These are phyloP conservation scores for Cladobotryum mycophilum DNA, from an alignment of 2,329 filamentous ascomycete species.

Conservation along the genomic window DNA sequence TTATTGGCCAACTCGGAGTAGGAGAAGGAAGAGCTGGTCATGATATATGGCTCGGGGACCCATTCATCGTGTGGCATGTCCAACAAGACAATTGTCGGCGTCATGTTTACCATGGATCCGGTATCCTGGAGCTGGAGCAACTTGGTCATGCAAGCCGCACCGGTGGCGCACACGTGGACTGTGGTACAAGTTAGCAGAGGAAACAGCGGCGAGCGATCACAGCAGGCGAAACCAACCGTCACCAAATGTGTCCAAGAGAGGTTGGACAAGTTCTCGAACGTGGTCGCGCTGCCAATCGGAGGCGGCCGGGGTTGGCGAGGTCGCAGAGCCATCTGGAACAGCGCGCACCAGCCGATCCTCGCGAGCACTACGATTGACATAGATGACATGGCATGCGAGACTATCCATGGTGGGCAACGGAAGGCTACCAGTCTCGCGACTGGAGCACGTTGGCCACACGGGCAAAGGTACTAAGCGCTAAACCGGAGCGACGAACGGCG, in stretches of 20 bases:
- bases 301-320: slow-evolving; percentile 14
- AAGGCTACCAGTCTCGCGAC: slow-evolving; percentile 56
- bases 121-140: slow-evolving; percentile 47
- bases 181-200: slow-evolving; percentile 17
- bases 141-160: slow-evolving; percentile 46
- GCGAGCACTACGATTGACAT: slow-evolving; percentile 49
- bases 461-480: slow-evolving; percentile 17
- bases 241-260: slow-evolving; percentile 49
- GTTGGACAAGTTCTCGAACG: slow-evolving; percentile 40
- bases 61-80: slow-evolving; percentile 49
- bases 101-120: slow-evolving; percentile 43
- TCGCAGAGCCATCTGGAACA: slow-evolving; percentile 13
- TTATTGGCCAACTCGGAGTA: slow-evolving; percentile 29
- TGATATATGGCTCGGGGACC: slow-evolving; percentile 27
- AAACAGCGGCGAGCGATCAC: background rate
- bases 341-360: slow-evolving; percentile 39
- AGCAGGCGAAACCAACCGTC: slow-evolving; percentile 36
- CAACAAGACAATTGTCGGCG: slow-evolving; percentile 51
- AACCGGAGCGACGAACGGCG: slow-evolving; percentile 4
- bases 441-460: slow-evolving; percentile 50
- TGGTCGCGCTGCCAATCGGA: slow-evolving; percentile 32
- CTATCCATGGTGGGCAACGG: slow-evolving; percentile 50
- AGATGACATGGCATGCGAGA: slow-evolving; percentile 52
- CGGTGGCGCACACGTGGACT: slow-evolving; percentile 52
- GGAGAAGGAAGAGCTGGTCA: slow-evolving; percentile 38